Evolutionary conservation across 768 basidiomycete species (phyloP), one percentile per base, ranked within the genome.

Genomic region (Boletellus emodensis): DNA sequence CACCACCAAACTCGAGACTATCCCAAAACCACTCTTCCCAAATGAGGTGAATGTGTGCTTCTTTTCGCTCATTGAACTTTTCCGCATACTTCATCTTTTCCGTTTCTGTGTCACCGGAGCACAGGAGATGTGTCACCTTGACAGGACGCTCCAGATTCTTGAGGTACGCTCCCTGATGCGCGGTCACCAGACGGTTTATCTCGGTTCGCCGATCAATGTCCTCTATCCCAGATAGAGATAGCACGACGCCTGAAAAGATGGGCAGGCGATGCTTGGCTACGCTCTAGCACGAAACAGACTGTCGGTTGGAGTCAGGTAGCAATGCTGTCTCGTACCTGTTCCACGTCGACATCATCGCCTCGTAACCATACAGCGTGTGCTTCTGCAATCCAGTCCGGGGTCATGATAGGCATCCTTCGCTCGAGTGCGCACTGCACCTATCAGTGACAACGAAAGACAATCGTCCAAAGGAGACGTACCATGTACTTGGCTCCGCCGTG

Each of bases 1-100:
- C 54, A 73, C 87, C 90, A 51, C 83, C 82, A 61, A 82, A 90
- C 37, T 84, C 82, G 3, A 94, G 60, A 24, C 80, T 94, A 61
- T 96, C 94, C 91, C 91, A 94, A 49, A 96, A 87, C 94, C 94
- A 97, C 54, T 95, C 93, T 61, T 94, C 92, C 88, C 94, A 95
- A 1, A 96, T 82, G 3, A 94, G 71, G 44, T 79, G 75, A 30
- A 93, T 92, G 39, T 79, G 75, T 6, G 84, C 85, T 65, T 90
- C 89, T 32, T 82, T 80, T 18, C 75, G 72, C 15, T 72, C 64
- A 61, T 87, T 87, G 59, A 88, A 87, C 61, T 85, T 86, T 49
- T 82, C 77, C 0, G 90, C 90, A 59, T 87, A 89, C 5, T 72
- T 75, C 76, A 93, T 85, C 72, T 92, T 93, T 43, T 87, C 81